A percentile compares a stretch with the other conserved stretches of the same genome.
phyloP scores from a whole-genome alignment of 345 rosid genomes.

The Camelina sativa region DNA sequence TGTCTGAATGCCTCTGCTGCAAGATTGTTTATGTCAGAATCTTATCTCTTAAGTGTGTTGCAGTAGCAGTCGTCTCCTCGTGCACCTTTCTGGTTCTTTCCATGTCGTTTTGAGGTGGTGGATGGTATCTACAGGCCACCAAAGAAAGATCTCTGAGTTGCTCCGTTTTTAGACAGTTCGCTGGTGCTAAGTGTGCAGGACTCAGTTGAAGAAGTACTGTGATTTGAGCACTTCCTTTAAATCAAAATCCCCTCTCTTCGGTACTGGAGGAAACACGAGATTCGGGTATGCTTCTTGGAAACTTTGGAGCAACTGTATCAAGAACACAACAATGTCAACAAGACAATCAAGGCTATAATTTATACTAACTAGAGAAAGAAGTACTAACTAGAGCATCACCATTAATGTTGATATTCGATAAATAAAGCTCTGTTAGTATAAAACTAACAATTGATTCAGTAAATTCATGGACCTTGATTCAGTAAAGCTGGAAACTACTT shows the following conservation, averaged over 20 bases:
- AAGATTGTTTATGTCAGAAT: constrained; percentile 24
- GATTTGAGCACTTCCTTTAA: constrained; percentile 75
- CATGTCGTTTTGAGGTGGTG: constrained; percentile 15
- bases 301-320: constrained; percentile 77
- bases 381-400: constrained; percentile 17
- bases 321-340: constrained; percentile 34
- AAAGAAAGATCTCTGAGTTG: constrained; percentile 20
- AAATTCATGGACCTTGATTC: constrained; percentile 3
- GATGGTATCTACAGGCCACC: constrained; percentile 45
- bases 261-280: constrained; percentile 79
- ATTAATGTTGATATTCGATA: constrained; percentile 8
- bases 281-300: constrained; percentile 75
- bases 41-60: constrained; percentile 13
- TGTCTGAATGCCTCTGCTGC: constrained; percentile 32
- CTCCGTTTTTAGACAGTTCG: constrained; percentile 4
- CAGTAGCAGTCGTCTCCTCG: background rate
- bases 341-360: background rate
- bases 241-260: constrained; percentile 84
- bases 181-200: constrained; percentile 3
- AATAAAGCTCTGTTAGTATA: background rate
- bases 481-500: background rate
- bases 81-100: constrained; percentile 14
- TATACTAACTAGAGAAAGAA: constrained; percentile 4
- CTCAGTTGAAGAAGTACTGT: constrained; percentile 91
- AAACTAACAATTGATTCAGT: background rate